phyloP scores from a whole-genome alignment of 179 eudicot genomes.

The Drosera spatulata region DNA sequence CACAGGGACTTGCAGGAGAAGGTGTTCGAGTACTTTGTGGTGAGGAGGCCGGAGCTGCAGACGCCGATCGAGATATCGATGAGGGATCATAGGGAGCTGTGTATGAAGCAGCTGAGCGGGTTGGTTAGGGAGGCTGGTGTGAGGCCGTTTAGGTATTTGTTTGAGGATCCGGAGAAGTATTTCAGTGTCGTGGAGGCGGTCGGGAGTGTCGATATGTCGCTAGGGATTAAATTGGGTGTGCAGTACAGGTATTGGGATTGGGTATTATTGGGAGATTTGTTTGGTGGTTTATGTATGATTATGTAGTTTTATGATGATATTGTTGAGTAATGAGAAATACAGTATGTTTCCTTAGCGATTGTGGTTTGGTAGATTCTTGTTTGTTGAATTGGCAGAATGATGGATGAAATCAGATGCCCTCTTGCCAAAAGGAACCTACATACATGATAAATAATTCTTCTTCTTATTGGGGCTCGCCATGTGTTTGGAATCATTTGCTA shows the following conservation, averaged over 20 bases:
- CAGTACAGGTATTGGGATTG: conserved; percentile 53
- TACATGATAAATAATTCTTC: too few relatives aligned
- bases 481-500: too few relatives aligned
- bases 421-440: too few relatives aligned
- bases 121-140: conserved; percentile 65
- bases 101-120: conserved; percentile 54
- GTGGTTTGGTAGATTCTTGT: too few relatives aligned
- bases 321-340: too few relatives aligned
- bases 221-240: conserved; percentile 85
- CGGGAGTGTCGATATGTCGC: conserved; percentile 78
- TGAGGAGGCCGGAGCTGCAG: conserved; percentile 50
- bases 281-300: not conserved
- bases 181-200: conserved; percentile 77
- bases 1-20: conserved; percentile 63
- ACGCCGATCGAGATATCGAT: conserved; percentile 74
- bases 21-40: conserved; percentile 47
- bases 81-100: conserved; percentile 71
- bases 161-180: conserved; percentile 66
- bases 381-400: too few relatives aligned
- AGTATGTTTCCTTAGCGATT: too few relatives aligned
- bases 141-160: conserved; percentile 42
- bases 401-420: too few relatives aligned
- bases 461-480: too few relatives aligned
- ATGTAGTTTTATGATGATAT: not conserved
- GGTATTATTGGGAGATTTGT: not conserved